phyloP scores from a whole-genome alignment of 1,284 basidiomycete species.

The Puccinia polysora region DNA sequence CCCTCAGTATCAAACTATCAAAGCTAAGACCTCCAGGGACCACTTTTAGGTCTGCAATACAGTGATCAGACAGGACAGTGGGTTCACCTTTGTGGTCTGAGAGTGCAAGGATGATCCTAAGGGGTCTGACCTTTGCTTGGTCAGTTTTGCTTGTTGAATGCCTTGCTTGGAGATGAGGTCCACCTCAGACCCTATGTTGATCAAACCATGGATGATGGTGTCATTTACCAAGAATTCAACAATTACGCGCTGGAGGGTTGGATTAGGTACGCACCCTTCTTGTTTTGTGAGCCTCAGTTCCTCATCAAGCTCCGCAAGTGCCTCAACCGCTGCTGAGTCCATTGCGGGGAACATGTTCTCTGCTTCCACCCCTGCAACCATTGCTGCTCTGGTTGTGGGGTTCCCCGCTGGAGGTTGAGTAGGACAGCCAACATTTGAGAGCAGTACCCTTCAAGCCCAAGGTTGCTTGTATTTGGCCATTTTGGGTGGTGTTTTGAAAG shows the following conservation, averaged over 20 bases:
- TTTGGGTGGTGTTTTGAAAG: too few species aligned
- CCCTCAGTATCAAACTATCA: background rate
- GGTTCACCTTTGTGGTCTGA: background rate
- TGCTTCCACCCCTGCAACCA: background rate
- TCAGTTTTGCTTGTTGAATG: background rate
- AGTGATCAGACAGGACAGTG: background rate
- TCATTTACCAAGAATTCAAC: background rate
- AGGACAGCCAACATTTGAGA: too few species aligned
- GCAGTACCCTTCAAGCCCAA: too few species aligned
- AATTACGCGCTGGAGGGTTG: background rate
- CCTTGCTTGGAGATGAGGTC: background rate
- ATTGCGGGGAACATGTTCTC: background rate
- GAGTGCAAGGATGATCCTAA: background rate
- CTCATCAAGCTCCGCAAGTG: slow-evolving; percentile 1
- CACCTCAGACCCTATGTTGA: background rate
- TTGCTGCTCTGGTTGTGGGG: background rate
- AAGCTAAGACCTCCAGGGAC: background rate
- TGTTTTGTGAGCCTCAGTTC: background rate
- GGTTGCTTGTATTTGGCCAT: too few species aligned
- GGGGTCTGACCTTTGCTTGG: too few species aligned
- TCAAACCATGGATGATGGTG: background rate
- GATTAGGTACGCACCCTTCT: background rate
- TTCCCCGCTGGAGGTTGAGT: too few species aligned
- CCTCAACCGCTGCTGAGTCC: background rate
- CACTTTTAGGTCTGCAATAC: background rate